Conservation (phyloP, 805 yeast genomes). For the Candida sonorensis region DNA sequence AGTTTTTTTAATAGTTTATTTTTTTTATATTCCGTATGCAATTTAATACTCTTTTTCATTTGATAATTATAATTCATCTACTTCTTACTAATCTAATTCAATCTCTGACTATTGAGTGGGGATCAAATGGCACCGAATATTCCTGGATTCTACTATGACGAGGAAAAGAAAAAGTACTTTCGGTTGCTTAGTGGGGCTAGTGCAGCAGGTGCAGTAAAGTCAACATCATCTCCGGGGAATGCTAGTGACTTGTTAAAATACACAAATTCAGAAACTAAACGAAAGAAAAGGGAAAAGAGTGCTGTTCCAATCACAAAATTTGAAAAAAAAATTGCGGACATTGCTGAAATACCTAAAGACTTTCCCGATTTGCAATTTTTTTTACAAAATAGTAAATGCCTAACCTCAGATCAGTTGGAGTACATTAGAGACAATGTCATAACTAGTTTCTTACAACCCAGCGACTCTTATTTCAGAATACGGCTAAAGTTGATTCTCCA, state of each 20-base stretch:
- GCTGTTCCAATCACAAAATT: background rate
- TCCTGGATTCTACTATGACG: slow-evolving; percentile 19
- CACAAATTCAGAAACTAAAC: background rate
- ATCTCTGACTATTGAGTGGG: no score
- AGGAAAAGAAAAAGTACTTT: slow-evolving; percentile 13
- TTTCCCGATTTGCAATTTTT: background rate
- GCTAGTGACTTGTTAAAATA: background rate
- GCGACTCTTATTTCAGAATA: background rate
- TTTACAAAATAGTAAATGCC: background rate
- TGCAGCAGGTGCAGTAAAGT: slow-evolving; percentile 2
- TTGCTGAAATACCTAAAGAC: background rate
- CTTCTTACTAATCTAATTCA: no score
- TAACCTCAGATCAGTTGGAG: background rate
- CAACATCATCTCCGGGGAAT: background rate
- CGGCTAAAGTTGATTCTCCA: background rate
- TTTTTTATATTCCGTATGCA: no score
- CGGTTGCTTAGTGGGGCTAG: slow-evolving; percentile 5
- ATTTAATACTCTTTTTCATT: no score
- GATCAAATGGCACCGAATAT: slow-evolving; percentile 7
- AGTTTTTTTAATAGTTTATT: no score
- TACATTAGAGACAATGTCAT: no score
- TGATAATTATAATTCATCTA: no score
- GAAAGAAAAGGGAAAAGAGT: background rate
- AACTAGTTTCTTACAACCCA: background rate
- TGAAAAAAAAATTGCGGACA: no score